Evolutionary conservation across 2,329 filamentous ascomycete species (phyloP).

Genomic region (Metarhizium robertsii): DNA sequence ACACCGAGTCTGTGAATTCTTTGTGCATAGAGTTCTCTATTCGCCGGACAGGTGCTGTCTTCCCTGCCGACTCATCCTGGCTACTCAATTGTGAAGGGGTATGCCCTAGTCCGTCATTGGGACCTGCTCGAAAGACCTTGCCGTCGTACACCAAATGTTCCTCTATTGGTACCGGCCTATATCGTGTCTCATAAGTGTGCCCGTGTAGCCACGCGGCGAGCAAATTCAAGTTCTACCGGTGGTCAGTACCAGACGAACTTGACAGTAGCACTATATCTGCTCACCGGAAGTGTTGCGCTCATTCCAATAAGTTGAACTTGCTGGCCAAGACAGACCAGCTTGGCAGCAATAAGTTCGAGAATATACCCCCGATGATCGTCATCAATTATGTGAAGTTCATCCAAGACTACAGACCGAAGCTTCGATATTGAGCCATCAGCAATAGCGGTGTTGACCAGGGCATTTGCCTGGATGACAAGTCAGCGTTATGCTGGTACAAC

Average conservation of each 20-base stretch:
- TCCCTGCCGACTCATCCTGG: constrained; percentile 23
- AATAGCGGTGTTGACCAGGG: constrained; percentile 63
- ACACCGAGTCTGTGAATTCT: constrained; percentile 54
- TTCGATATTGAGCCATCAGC: constrained; percentile 58
- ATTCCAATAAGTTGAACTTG: constrained; percentile 65
- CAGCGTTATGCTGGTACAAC: neutral
- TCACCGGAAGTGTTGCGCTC: constrained; percentile 67
- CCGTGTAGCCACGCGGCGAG: constrained; percentile 62
- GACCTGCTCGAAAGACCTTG: constrained; percentile 51
- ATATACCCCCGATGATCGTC: constrained; percentile 69
- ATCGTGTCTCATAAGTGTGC: constrained; percentile 63
- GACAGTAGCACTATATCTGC: constrained; percentile 9
- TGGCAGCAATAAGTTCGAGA: constrained; percentile 64
- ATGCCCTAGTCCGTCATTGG: constrained; percentile 46
- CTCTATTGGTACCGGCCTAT: constrained; percentile 65
- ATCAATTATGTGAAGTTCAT: constrained; percentile 77
- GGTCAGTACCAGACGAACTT: neutral
- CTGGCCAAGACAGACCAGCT: constrained; percentile 59
- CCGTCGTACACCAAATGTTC: constrained; percentile 67
- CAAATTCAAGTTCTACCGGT: constrained; percentile 54
- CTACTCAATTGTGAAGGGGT: constrained; percentile 42
- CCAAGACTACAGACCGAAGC: constrained; percentile 59
- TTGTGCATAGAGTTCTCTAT: constrained; percentile 49
- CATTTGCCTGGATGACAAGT: constrained; percentile 50
- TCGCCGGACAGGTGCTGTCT: constrained; percentile 29